Conservation (phyloP, 352 stramenopile genomes). For the Phytopythium helicoides region DNA sequence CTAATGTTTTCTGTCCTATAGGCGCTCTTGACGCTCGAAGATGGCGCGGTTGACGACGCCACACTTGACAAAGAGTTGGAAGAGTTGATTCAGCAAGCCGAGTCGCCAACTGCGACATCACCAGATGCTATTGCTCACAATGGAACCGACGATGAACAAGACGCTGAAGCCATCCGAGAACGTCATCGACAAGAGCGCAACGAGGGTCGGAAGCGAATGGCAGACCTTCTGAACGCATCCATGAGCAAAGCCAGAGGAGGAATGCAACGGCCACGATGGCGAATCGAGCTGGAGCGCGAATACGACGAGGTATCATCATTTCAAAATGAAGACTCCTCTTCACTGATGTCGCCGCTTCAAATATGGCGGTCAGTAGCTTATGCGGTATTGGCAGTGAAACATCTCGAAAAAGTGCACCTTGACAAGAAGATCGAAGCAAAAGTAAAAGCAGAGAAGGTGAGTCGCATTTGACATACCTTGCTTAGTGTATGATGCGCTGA, state of each 20-base stretch:
- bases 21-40: constrained; percentile 33
- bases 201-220: constrained; percentile 39
- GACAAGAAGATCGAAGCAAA: constrained; percentile 39
- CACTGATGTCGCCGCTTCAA: constrained; percentile 26
- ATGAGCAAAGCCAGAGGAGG: constrained; percentile 12
- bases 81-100: neutral
- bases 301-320: constrained; percentile 29
- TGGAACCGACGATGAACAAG: constrained; percentile 3
- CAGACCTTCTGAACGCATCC: constrained; percentile 35
- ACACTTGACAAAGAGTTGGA: constrained; percentile 1
- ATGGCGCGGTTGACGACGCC: constrained; percentile 6
- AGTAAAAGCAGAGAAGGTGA: constrained; percentile 25
- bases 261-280: constrained; percentile 47
- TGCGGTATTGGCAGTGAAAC: constrained; percentile 21
- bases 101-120: neutral
- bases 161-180: constrained; percentile 7
- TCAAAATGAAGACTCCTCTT: constrained; percentile 11
- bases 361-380: constrained; percentile 39
- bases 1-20: constrained; percentile 4
- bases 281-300: constrained; percentile 34
- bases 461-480: neutral
- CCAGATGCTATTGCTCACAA: neutral
- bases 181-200: constrained; percentile 30
- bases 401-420: constrained; percentile 29
- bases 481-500: neutral